A percentile compares a stretch with the other conserved stretches of the same genome.
phyloP scores from a whole-genome alignment of 306 rosid genomes.

The Benincasa hispida region DNA sequence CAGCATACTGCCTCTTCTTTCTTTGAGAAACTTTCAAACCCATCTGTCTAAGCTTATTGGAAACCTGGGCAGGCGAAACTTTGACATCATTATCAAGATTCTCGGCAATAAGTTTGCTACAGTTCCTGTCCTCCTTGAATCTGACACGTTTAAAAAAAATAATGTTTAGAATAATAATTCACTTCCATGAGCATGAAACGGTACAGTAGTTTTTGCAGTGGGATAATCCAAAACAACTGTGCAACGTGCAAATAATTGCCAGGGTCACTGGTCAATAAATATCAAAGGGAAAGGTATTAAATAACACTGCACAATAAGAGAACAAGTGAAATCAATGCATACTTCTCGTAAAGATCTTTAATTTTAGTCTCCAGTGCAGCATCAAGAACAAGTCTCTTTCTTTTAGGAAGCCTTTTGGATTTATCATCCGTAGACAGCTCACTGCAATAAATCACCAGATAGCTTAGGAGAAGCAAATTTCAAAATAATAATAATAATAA shows the following conservation, averaged over 20 bases:
- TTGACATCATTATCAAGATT: slow-evolving; percentile 53
- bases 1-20: slow-evolving; percentile 26
- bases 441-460: slow-evolving; percentile 31
- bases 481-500: too few species aligned
- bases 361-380: slow-evolving; percentile 51
- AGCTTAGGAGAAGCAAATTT: neutral
- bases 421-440: slow-evolving; percentile 30
- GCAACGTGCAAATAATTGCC: neutral
- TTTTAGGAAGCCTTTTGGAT: slow-evolving; percentile 30
- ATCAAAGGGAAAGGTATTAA: neutral
- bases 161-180: neutral
- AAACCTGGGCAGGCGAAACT: slow-evolving; percentile 56
- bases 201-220: neutral
- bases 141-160: slow-evolving; percentile 18
- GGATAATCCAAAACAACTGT: neutral
- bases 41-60: slow-evolving; percentile 53
- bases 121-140: slow-evolving; percentile 53
- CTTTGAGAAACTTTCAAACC: slow-evolving; percentile 41
- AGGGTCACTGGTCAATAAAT: neutral
- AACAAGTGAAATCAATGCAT: slow-evolving; percentile 11
- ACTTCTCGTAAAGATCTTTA: slow-evolving; percentile 69
- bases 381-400: slow-evolving; percentile 49
- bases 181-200: neutral
- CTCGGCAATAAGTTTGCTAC: slow-evolving; percentile 55
- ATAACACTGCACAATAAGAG: neutral